These are phyloP conservation scores for Pseudogymnoascus sp. DNA, from an alignment of 2,329 filamentous ascomycete species.

Conservation along the genomic window DNA sequence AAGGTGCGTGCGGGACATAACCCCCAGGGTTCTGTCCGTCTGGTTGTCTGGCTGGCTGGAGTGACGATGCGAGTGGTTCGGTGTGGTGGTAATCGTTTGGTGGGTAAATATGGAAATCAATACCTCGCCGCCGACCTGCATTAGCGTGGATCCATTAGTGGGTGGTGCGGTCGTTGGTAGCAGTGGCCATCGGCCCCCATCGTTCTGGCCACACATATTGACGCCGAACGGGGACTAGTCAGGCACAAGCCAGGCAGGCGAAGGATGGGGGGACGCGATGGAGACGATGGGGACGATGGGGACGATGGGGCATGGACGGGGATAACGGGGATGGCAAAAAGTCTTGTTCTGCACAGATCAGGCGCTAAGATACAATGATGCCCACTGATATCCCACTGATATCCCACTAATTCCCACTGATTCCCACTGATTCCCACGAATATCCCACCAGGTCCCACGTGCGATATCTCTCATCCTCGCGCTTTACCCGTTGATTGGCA, in stretches of 20 bases:
- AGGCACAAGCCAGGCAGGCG: neutral
- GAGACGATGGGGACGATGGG: neutral
- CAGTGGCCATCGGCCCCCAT: neutral
- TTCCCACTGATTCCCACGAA: neutral
- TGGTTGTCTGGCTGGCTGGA: too few species aligned
- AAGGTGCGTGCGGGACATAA: too few species aligned
- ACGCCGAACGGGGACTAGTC: neutral
- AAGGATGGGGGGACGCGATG: too few species aligned
- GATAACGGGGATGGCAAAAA: neutral
- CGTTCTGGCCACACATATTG: neutral
- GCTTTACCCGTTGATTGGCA: neutral
- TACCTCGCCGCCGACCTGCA: constrained; percentile 18
- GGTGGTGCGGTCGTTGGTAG: neutral
- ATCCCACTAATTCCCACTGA: neutral
- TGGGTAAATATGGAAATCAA: constrained; percentile 14
- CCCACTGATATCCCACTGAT: neutral
- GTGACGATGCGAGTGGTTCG: too few species aligned
- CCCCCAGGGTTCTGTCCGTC: too few species aligned
- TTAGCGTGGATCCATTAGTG: too few species aligned
- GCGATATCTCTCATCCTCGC: neutral
- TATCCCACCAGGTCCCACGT: neutral
- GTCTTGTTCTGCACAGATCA: neutral
- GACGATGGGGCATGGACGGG: neutral
- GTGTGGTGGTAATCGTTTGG: neutral
- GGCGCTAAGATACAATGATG: neutral